Evolutionary conservation across 108 stramenopile genomes (phyloP), one percentile per base, ranked within the genome.

Genomic region (Chaetoceros muelleri): DNA sequence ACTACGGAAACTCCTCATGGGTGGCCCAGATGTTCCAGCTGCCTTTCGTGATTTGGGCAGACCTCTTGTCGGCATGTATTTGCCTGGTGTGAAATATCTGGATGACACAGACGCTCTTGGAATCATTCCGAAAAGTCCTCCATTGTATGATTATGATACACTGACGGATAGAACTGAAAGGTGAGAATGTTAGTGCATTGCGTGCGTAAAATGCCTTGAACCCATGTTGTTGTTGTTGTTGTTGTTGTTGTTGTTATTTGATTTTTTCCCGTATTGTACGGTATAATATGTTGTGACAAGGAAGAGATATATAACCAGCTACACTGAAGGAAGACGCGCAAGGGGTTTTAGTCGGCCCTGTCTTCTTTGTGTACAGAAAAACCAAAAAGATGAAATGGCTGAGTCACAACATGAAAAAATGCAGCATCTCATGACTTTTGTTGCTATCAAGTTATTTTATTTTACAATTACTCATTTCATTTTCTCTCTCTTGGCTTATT

Each of bases 111-210:
- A 71, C 20, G 79, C 73, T 19, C 48, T 60, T 24, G 49, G 53
- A 2, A 60, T 94, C 18, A 52, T 85, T 25, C 88, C 88, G 1
- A 27, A 66, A 7, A 69, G 80, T 18, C 83, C 86, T 28, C 86
- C 84, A 10, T 59, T 94, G 28, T 93, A 85, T 57, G 80, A 77
- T 46, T 47, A 66, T 20, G 88, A 90, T 40, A 61, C 71, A 24
- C 64, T 93, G 52, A 85, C 94, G 19, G 90, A 95, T 69, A 63
- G 90, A 48, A 61, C 80, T 1, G 85, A 87, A 60, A 75, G 87
- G 29, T 54, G n/a, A 54, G 53, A 29, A 24, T 21, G 34, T 10
- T 13, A 18, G 8, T 24, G 24, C 49, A 17, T 50, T 13, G n/a
- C n/a, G n/a, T n/a, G n/a, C n/a, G n/a, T n/a, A n/a, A n/a, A n/a